Evolutionary conservation across 177 flowering plant genomes (phyloP).

Genomic region (Vitis hybrid): DNA sequence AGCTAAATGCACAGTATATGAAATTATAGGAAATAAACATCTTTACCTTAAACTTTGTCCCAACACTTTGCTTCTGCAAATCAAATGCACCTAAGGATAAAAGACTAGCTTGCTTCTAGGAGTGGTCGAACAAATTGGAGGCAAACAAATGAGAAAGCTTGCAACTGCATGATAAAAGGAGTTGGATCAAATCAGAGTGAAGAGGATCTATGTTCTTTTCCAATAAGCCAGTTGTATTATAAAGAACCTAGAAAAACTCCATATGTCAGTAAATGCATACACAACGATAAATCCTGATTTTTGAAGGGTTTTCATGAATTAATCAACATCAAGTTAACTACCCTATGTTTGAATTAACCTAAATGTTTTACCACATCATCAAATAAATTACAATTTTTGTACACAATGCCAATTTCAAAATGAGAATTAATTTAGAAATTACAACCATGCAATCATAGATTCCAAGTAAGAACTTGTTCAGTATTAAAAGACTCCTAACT

Average conservation of each 20-base stretch:
- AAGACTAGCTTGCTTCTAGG: conserved; percentile 25
- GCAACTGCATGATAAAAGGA: conserved; percentile 61
- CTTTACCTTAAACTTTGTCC: conserved; percentile 72
- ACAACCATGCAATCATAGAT: no score
- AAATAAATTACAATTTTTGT: no score
- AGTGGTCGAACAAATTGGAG: conserved; percentile 37
- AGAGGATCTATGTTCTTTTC: conserved; percentile 85
- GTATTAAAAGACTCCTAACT: no score
- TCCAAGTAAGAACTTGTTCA: no score
- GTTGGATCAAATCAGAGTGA: conserved; percentile 52
- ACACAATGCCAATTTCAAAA: no score
- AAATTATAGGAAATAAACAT: not conserved
- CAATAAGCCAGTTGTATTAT: conserved; percentile 77
- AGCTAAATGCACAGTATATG: no score
- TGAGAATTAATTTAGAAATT: no score
- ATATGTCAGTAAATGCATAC: conserved; percentile 9
- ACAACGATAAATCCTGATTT: not conserved
- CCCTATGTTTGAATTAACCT: no score
- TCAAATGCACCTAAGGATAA: conserved; percentile 22
- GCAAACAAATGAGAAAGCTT: conserved; percentile 54
- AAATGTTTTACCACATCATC: no score
- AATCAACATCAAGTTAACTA: no score
- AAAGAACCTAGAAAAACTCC: conserved; percentile 55
- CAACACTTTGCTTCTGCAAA: conserved; percentile 62
- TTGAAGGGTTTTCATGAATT: no score